A percentile compares a stretch with the other conserved stretches of the same genome.
Conservation (phyloP, 192 early-diverging fungal genomes). For the Umbelopsis sp. region DNA sequence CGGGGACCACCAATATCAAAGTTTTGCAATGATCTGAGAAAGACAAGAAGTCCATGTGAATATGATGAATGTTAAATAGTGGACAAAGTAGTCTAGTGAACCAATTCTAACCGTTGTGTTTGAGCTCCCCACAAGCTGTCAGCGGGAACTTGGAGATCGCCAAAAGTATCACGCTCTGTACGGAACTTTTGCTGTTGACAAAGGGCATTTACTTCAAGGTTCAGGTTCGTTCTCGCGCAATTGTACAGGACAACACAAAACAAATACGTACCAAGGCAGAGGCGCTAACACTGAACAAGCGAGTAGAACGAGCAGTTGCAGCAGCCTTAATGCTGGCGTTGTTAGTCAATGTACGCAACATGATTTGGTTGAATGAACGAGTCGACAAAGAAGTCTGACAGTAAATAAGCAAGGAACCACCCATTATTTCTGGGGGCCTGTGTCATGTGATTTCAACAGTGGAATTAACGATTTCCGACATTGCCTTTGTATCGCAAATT, state of each 20-base stretch:
- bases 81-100: neutral
- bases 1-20: constrained; percentile 94
- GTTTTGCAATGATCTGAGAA: constrained; percentile 83
- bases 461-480: too few relatives aligned
- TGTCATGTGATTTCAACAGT: too few relatives aligned
- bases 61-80: neutral
- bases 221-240: neutral
- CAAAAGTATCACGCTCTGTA: constrained; percentile 88
- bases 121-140: constrained; percentile 98
- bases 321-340: constrained; percentile 22
- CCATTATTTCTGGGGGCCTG: too few relatives aligned
- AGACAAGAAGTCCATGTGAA: neutral
- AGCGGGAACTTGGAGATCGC: constrained; percentile 91
- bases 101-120: constrained; percentile 76
- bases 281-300: constrained; percentile 37
- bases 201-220: neutral
- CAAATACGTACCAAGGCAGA: constrained; percentile 29
- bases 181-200: constrained; percentile 62
- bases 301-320: constrained; percentile 16
- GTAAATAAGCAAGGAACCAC: too few relatives aligned
- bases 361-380: constrained; percentile 9
- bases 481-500: too few relatives aligned
- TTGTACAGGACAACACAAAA: neutral
- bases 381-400: neutral
- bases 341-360: constrained; percentile 36